phyloP scores from a whole-genome alignment of 2,329 filamentous ascomycete genomes.

The Calycina herbarum region DNA sequence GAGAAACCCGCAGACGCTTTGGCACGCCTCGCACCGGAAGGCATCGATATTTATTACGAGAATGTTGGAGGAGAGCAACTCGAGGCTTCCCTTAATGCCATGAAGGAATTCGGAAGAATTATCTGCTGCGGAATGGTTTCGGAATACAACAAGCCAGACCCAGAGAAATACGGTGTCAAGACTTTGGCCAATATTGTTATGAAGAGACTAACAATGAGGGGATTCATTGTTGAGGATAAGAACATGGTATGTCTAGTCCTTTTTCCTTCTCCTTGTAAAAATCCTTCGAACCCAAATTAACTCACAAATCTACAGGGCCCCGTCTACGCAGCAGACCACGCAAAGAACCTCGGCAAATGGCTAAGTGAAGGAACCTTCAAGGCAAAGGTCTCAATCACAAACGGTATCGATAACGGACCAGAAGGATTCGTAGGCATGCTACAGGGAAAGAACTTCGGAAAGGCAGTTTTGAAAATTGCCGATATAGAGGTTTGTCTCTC shows the following conservation, averaged over 20 bases:
- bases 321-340: constrained; percentile 59
- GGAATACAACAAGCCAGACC: constrained; percentile 59
- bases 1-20: constrained; percentile 66
- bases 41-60: constrained; percentile 80
- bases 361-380: constrained; percentile 66
- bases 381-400: constrained; percentile 57
- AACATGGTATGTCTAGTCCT: constrained; percentile 45
- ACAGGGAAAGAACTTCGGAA: constrained; percentile 70
- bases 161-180: constrained; percentile 59
- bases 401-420: constrained; percentile 65
- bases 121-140: constrained; percentile 65
- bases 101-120: constrained; percentile 66
- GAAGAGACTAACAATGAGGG: constrained; percentile 64
- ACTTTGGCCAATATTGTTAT: constrained; percentile 60
- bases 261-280: too few species aligned
- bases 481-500: constrained; percentile 25
- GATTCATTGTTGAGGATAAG: constrained; percentile 65
- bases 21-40: constrained; percentile 65
- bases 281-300: background rate
- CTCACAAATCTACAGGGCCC: constrained; percentile 42
- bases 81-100: constrained; percentile 62
- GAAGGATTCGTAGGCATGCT: constrained; percentile 68
- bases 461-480: constrained; percentile 66
- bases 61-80: constrained; percentile 77
- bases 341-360: constrained; percentile 69